Percentiles rank a stretch among this genome's conserved stretches.
These are phyloP conservation scores for Backusella mclennaniae DNA, from an alignment of 192 early-diverging fungal genomes.

Conservation along the genomic window DNA sequence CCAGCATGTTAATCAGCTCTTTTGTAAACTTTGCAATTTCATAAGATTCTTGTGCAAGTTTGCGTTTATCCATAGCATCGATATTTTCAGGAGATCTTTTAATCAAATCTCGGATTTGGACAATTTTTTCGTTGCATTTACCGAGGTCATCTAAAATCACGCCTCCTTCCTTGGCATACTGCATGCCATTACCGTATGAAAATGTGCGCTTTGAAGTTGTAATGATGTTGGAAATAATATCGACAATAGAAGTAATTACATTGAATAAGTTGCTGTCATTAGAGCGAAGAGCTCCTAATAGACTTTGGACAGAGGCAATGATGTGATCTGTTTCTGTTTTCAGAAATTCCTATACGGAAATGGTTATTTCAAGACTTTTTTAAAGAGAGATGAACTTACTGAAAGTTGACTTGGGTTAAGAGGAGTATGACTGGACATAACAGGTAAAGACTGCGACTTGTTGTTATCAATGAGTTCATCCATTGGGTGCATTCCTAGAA, in stretches of 20 bases:
- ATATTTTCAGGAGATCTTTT: conserved; percentile 44
- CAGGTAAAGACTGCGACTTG: background rate
- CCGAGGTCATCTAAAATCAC: conserved; percentile 55
- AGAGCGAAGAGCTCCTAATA: conserved; percentile 59
- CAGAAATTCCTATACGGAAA: conserved; percentile 51
- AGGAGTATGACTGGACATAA: background rate
- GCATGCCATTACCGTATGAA: conserved; percentile 24
- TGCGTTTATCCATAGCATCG: conserved; percentile 73
- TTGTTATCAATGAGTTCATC: background rate
- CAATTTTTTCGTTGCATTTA: conserved; percentile 50
- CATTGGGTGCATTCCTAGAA: conserved; percentile 30
- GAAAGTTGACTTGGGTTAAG: background rate
- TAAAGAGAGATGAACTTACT: background rate
- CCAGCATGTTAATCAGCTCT: conserved; percentile 75
- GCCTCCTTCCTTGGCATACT: conserved; percentile 41
- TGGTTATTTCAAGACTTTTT: conserved; percentile 41
- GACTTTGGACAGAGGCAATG: conserved; percentile 71
- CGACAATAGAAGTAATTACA: conserved; percentile 21
- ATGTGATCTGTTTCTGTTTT: conserved; percentile 71
- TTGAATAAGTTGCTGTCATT: conserved; percentile 39
- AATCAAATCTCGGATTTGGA: conserved; percentile 53
- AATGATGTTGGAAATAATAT: conserved; percentile 51
- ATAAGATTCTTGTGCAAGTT: conserved; percentile 79
- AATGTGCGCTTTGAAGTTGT: conserved; percentile 49
- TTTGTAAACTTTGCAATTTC: conserved; percentile 92